Conservation (phyloP, 495 filamentous ascomycete species). For the Platismatia glauca region DNA sequence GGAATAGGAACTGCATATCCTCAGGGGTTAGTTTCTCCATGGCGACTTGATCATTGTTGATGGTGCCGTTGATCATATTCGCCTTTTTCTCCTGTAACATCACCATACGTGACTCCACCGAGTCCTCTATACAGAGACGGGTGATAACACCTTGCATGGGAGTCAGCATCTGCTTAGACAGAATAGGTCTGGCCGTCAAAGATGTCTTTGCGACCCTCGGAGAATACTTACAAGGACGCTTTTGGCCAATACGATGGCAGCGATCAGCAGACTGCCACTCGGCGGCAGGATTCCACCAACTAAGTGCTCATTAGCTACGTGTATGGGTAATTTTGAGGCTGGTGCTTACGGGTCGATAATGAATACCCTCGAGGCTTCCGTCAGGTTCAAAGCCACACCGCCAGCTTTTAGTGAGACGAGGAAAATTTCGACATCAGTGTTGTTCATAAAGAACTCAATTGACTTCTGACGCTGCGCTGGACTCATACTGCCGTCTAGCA, state of each 20-base stretch:
- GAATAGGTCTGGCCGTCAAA: background rate
- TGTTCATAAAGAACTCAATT: constrained; percentile 92
- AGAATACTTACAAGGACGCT: constrained; percentile 55
- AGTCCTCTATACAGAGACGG: constrained; percentile 88
- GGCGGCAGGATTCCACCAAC: constrained; percentile 95
- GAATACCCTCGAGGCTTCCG: constrained; percentile 87
- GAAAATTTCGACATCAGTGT: constrained; percentile 85
- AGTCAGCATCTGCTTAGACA: background rate
- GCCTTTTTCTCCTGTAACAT: constrained; percentile 95
- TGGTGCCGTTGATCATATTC: constrained; percentile 88
- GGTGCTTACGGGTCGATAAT: constrained; percentile 84
- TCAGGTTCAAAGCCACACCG: constrained; percentile 89
- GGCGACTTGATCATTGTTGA: constrained; percentile 78
- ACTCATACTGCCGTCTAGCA: constrained; percentile 94
- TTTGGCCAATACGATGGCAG: constrained; percentile 94
- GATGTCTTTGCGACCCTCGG: background rate
- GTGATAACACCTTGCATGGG: constrained; percentile 54
- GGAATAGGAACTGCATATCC: constrained; percentile 92
- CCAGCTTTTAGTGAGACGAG: constrained; percentile 91
- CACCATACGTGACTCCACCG: constrained; percentile 89
- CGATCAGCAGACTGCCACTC: constrained; percentile 97
- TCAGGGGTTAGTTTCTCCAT: constrained; percentile 83
- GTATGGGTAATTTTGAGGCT: background rate
- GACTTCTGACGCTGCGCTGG: constrained; percentile 84
- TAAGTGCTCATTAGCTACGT: constrained; percentile 24